These are phyloP conservation scores for Chalciporus sphaerocephalus DNA, from an alignment of 768 basidiomycete species.

Conservation along the genomic window DNA sequence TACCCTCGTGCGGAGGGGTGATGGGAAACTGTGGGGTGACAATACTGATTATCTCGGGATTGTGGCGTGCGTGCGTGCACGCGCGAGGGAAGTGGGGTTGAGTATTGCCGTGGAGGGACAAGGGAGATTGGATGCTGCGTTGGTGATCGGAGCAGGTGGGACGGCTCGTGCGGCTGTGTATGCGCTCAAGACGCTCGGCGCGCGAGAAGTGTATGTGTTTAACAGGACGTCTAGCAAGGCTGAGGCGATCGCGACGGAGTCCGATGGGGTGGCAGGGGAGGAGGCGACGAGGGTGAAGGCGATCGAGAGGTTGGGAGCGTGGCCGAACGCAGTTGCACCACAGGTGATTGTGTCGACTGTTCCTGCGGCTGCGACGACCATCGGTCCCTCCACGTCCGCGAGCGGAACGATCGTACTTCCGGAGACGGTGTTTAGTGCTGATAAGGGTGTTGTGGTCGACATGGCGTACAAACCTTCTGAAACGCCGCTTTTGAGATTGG, in stretches of 20 bases:
- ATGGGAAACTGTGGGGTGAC: conserved; percentile 68
- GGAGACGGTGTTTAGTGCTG: conserved; percentile 48
- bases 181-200: conserved; percentile 68
- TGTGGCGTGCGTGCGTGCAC: conserved; percentile 45
- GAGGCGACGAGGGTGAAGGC: conserved; percentile 47
- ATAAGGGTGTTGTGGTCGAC: conserved; percentile 80
- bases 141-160: conserved; percentile 94
- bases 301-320: conserved; percentile 52
- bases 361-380: conserved; percentile 61
- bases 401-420: conserved; percentile 47
- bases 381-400: conserved; percentile 8
- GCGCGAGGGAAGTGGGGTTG: conserved; percentile 37
- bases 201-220: conserved; percentile 73
- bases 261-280: conserved; percentile 36
- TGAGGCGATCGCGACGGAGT: conserved; percentile 57
- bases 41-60: conserved; percentile 98
- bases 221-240: conserved; percentile 83
- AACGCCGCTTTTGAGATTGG: conserved; percentile 75
- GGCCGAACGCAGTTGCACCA: conserved; percentile 49
- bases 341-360: conserved; percentile 86
- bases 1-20: conserved; percentile 58
- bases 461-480: conserved; percentile 91
- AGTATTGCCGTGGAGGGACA: conserved; percentile 11
- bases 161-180: conserved; percentile 94
- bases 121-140: conserved; percentile 43